Base-by-base conservation (phyloP, 164 flowering plant genomes). In the Aristolochia contorta region DNA sequence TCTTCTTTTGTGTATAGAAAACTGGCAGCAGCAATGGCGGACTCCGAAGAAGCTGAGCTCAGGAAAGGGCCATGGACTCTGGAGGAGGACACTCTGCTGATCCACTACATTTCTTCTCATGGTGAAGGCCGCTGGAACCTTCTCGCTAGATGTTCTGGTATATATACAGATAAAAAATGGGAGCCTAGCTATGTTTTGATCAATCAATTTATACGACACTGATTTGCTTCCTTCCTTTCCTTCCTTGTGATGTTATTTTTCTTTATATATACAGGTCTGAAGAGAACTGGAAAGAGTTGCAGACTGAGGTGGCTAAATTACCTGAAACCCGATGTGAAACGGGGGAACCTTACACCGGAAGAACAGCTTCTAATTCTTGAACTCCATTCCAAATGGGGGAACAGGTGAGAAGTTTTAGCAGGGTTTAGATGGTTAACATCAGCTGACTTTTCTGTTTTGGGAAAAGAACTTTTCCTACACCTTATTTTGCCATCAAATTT, bases 11-110 rank as follows among this genome's bases (percentile, higher is more conserved):
- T 23, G 30, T 14, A 12, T 22, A 22, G 27, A 23, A 12, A 50
- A 46, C 30, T 53, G 62, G 45, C 47, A 14, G 60, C 20, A 54
- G 56, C 65, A 24, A 79, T 73, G 75, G 48, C 73, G 30, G 30
- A 2, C 63, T 43, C 62, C 51, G 81, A 80, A 67, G 81, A 61
- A n/a, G 46, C 1, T 24, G 89, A 84, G 57, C 74, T 91, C 7
- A 77, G 97, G 60, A 83, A 84, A 79, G 97, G 97, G n/a, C 93
- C 95, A 56, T 91, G 97, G 97, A 87, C 97, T 24, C 73, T 77
- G 32, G 93, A 91, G 33, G 97, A 91, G 75, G 97, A 91, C 69
- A 72, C 67, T 58, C 71, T 80, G 37, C 83, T 86, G 49, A 72
- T 73, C 32, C 80, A 78, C 37, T 81, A 74, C 77, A 80, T 85